phyloP scores from a whole-genome alignment of 2,329 filamentous ascomycete genomes.

The Ramularia endophylla region DNA sequence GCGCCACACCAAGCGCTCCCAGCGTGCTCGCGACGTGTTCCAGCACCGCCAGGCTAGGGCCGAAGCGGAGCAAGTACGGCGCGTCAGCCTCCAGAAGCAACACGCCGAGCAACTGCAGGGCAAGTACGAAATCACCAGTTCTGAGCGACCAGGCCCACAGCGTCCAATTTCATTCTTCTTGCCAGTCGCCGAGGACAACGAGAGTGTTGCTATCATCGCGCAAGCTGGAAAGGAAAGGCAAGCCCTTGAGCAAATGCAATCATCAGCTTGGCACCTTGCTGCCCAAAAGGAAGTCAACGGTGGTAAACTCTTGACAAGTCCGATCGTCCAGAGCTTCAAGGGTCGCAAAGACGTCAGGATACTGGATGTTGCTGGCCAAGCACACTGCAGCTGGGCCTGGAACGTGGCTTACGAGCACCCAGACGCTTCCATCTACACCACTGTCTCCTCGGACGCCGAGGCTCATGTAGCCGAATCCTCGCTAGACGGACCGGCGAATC shows the following conservation, averaged over 20 bases:
- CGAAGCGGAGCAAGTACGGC: conserved; percentile 78
- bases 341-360: conserved; percentile 53
- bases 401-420: conserved; percentile 81
- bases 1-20: conserved; percentile 51
- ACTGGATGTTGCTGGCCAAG: conserved; percentile 79
- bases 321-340: conserved; percentile 38
- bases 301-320: conserved; percentile 53
- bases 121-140: conserved; percentile 67
- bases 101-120: conserved; percentile 80
- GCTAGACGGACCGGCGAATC: conserved; percentile 78
- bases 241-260: conserved; percentile 64
- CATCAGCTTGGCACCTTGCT: conserved; percentile 57
- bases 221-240: conserved; percentile 68
- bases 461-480: conserved; percentile 54
- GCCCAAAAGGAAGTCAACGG: conserved; percentile 56
- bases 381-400: conserved; percentile 93
- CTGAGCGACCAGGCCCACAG: conserved; percentile 37
- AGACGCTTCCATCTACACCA: conserved; percentile 80
- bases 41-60: conserved; percentile 79
- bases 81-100: conserved; percentile 63
- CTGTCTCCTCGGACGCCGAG: conserved; percentile 39
- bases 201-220: conserved; percentile 28
- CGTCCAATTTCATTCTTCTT: conserved; percentile 43
- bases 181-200: conserved; percentile 32
- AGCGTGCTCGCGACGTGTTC: conserved; percentile 66